These are phyloP conservation scores for Parmales sp. DNA, from an alignment of 108 stramenopile genomes.

Conservation along the genomic window DNA sequence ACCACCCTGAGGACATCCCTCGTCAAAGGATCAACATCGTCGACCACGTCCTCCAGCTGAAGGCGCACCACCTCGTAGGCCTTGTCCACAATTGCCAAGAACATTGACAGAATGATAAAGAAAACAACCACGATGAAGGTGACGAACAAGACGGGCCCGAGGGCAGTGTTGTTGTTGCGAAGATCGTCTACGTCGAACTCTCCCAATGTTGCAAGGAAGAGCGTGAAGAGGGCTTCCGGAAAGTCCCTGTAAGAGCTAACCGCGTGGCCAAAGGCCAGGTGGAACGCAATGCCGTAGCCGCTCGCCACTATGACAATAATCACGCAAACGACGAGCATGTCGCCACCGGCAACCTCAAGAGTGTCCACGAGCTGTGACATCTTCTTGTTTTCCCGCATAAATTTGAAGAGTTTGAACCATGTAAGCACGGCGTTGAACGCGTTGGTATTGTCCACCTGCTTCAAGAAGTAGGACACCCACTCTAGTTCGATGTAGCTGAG, in stretches of 20 bases:
- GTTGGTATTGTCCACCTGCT: slow-evolving; percentile 4
- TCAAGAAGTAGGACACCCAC: slow-evolving; percentile 4
- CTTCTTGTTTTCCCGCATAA: not conserved
- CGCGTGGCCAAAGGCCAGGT: slow-evolving; percentile 12
- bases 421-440: slow-evolving; percentile 2
- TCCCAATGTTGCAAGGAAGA: slow-evolving; percentile 7
- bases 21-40: not conserved
- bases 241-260: slow-evolving; percentile 5
- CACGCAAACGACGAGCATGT: not conserved
- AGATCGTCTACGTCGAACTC: slow-evolving; percentile 9
- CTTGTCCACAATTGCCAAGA: slow-evolving; percentile 9
- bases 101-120: slow-evolving; percentile 9
- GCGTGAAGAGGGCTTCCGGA: not conserved
- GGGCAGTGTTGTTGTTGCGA: not conserved
- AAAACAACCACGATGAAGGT: slow-evolving; percentile 8
- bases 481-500: not conserved
- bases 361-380: slow-evolving; percentile 14
- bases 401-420: slow-evolving; percentile 12
- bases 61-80: slow-evolving; percentile 13
- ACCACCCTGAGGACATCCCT: not conserved
- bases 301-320: not conserved
- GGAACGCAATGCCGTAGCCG: slow-evolving; percentile 14
- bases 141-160: slow-evolving; percentile 8
- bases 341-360: not conserved
- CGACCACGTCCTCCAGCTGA: not conserved